phyloP scores from a whole-genome alignment of 2,329 filamentous ascomycete species.

The Fusarium sp. region DNA sequence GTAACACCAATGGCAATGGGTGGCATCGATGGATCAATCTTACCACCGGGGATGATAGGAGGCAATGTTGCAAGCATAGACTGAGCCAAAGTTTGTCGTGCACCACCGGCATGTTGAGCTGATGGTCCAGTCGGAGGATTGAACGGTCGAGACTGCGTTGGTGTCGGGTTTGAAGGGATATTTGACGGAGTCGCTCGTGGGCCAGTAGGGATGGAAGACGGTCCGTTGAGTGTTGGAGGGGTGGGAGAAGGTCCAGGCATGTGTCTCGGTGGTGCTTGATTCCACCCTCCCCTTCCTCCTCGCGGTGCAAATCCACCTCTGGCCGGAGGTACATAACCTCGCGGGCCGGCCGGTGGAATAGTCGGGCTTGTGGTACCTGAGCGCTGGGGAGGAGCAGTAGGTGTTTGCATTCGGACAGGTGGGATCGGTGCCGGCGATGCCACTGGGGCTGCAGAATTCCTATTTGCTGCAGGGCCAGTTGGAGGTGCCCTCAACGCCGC shows the following conservation, averaged over 20 bases:
- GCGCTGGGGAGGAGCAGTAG: slow-evolving; percentile 51
- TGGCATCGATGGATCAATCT: slow-evolving; percentile 62
- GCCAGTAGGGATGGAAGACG: slow-evolving; percentile 62
- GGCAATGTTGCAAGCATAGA: slow-evolving; percentile 65
- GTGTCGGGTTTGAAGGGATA: slow-evolving; percentile 55
- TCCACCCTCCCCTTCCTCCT: slow-evolving; percentile 62
- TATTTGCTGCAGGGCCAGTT: slow-evolving; percentile 56
- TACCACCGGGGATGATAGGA: slow-evolving; percentile 66
- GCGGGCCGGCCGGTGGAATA: slow-evolving; percentile 66
- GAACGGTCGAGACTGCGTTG: slow-evolving; percentile 61
- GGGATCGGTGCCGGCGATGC: slow-evolving; percentile 52
- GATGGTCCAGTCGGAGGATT: slow-evolving; percentile 70
- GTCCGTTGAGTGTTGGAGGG: slow-evolving; percentile 57
- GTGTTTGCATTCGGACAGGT: slow-evolving; percentile 53
- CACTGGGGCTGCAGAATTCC: slow-evolving; percentile 56
- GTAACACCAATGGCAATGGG: slow-evolving; percentile 62
- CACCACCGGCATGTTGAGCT: slow-evolving; percentile 53
- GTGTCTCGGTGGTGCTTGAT: slow-evolving; percentile 51
- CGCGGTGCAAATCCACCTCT: slow-evolving; percentile 61
- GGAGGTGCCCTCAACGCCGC: slow-evolving; percentile 66
- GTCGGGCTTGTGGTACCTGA: slow-evolving; percentile 61
- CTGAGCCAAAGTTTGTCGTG: slow-evolving; percentile 64
- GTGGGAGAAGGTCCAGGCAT: slow-evolving; percentile 53
- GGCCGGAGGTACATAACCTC: slow-evolving; percentile 63
- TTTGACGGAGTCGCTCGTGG: slow-evolving; percentile 55